Percentiles rank a stretch among this genome's conserved stretches.
Evolutionary conservation across 164 flowering plant species (phyloP).

Genomic region (Chimonanthus praecox): DNA sequence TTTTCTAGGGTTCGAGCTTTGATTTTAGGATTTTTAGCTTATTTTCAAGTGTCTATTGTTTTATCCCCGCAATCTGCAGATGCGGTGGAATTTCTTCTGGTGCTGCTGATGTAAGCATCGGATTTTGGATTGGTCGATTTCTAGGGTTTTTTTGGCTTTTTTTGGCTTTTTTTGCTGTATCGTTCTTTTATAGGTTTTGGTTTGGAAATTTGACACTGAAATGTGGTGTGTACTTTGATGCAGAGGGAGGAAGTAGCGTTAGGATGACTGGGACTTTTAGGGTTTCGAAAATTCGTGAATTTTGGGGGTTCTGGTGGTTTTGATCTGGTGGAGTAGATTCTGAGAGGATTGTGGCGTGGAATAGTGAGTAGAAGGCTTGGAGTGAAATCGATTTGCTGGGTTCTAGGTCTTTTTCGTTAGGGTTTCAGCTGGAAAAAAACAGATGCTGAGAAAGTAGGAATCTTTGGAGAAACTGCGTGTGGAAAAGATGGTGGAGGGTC

Average conservation of each 20-base stretch:
- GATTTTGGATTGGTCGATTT: not conserved
- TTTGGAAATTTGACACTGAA: conserved; percentile 3
- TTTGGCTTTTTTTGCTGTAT: not conserved
- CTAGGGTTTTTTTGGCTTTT: conserved; percentile 9
- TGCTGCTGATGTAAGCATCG: not conserved
- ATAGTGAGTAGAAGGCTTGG: not conserved
- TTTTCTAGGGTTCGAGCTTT: conserved; percentile 8
- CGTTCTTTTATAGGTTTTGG: not conserved
- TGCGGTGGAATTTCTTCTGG: not conserved
- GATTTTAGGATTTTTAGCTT: not conserved
- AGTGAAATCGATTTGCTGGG: conserved; percentile 2
- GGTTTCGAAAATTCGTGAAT: not conserved
- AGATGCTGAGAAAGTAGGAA: conserved; percentile 19
- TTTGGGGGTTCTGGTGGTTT: conserved; percentile 5
- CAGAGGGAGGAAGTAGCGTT: not conserved
- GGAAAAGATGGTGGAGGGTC: conserved; percentile 34
- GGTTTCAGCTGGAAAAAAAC: conserved; percentile 4
- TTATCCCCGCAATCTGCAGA: not conserved
- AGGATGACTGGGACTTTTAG: conserved; percentile 4
- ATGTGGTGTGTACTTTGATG: not conserved
- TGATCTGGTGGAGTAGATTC: not conserved
- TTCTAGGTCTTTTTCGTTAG: conserved; percentile 4
- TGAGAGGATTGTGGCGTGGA: not conserved
- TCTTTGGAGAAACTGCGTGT: not conserved
- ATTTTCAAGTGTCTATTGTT: not conserved